Evolutionary conservation across 257 asterid genomes (phyloP), one percentile per base, ranked within the genome.

Genomic region (Solanum bukasovii): DNA sequence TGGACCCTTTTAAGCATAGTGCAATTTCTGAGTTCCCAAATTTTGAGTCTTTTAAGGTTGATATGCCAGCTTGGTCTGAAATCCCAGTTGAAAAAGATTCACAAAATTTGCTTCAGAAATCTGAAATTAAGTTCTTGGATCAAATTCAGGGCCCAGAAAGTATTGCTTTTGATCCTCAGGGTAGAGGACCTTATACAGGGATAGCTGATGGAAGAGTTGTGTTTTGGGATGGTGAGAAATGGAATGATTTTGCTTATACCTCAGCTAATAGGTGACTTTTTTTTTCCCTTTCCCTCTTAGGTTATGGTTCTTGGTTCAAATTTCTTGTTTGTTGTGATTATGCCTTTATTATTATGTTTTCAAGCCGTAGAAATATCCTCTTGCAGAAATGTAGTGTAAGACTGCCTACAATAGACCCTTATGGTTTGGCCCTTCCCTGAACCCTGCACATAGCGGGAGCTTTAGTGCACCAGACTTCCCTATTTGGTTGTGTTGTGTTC

Each of bases 171-270:
- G 98, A 96, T 89, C 95, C 96, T 18, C 91, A 86, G 87, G 98
- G 98, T 56, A 95, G 96, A 23, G 99, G 99, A 67, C 99, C 98
- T 13, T 96, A 97, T 87, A 93, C 98, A 20, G 98, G 99, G 18
- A 92, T 96, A 4, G 98, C 99, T 88, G 99, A 96, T 87, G 99
- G 99, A 40, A 90, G 98, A 89, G 72, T 97, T 87, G 12, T 97
- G 72, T 92, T 95, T 91, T 97, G 99, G 99, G 92, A 97, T 86
- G 99, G 98, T 9, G 72, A 90, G 3, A 93, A 92, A 31, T 95
- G 97, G 97, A 91, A 68, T 71, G 98, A 96, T 90, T 96, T 97
- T 87, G 98, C 98, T 77, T 92, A 94, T 93, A 96, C 99, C 65
- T 97, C 99, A 4, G 87, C 98, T 49, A 96, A 97, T 90, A 89